Evolutionary conservation across 768 basidiomycete genomes (phyloP).

Genomic region (Mycena olivaceomarginata): DNA sequence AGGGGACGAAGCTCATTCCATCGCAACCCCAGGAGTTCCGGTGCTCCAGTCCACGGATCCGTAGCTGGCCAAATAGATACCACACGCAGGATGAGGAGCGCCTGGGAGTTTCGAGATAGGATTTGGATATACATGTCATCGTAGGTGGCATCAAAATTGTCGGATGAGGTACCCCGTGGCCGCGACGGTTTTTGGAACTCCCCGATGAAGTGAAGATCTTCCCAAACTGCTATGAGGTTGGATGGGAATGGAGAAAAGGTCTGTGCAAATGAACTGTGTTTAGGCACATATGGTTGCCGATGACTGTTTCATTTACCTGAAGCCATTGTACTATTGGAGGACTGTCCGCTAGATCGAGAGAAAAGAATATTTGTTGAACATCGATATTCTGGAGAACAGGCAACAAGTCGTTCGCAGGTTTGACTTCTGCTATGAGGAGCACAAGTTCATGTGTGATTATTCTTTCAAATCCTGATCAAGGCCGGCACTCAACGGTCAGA

Average conservation of each 20-base stretch:
- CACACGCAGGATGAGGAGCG: neutral
- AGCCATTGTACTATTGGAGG: slow-evolving; percentile 7
- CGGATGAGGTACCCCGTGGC: too few relatives aligned
- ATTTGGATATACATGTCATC: neutral
- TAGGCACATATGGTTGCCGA: accelerated
- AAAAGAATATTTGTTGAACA: neutral
- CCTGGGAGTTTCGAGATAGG: neutral
- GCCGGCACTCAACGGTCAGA: too few relatives aligned
- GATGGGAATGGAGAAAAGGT: neutral
- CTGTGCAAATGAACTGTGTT: neutral
- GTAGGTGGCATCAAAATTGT: too few relatives aligned
- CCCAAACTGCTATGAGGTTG: slow-evolving; percentile 10
- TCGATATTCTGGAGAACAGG: slow-evolving; percentile 5
- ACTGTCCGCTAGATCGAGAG: too few relatives aligned
- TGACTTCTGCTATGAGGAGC: neutral
- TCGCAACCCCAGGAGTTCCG: slow-evolving; percentile 5
- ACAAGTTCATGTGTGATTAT: neutral
- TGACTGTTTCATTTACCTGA: neutral
- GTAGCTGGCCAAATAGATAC: neutral
- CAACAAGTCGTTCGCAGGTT: slow-evolving; percentile 6
- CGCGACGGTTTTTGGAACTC: neutral
- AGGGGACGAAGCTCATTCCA: slow-evolving; percentile 11
- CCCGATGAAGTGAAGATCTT: slow-evolving; percentile 3
- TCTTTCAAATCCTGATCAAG: neutral
- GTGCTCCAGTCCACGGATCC: neutral